Evolutionary conservation across 768 basidiomycete species (phyloP), one percentile per base, ranked within the genome.

Genomic region (Leccinum rimulosum): DNA sequence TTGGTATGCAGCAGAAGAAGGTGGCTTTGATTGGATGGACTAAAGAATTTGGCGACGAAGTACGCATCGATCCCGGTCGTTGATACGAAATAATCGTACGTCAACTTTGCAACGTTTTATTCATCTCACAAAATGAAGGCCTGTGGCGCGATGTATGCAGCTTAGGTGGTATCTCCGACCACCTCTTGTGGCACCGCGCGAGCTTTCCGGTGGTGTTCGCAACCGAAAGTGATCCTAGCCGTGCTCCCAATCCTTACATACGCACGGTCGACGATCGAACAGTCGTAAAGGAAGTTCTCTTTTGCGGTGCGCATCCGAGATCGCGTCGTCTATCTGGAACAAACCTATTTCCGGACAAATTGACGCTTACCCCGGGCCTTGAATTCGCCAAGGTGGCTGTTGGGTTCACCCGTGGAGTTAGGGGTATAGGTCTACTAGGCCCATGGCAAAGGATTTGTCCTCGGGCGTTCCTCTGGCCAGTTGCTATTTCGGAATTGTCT

Each of bases 1-100:
- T 64, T 91, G 89, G 89, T 93, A 91, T 71, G 86, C 88, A 55
- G 89, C 86, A 49, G 89, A 92, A 77, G 89, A 71, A 54, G 69
- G 56, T 55, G 58, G 2, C 79, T 72, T 76, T 84, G 56, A 81
- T 76, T 50, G 51, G 72, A 27, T 68, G 76, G 70, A 55, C 69
- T 10, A 73, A 73, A 71, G 62, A 60, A 17, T 60, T 72, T 66
- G 69, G 75, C 57, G 61, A 73, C 63, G 65, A 75, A 70, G 66
- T 78, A 66, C 52, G 54, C 52, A 27, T 40, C 60, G 52, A 66
- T 61, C 49, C 56, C 52, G 3, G 61, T 66, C 27, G 58, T 50
- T 4, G 49, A 58, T 1, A 56, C 55, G 10, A 76, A 61, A 70
- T 45, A 38, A 61, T 75, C 54, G 79, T 79, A 61, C 62, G 76